Evolutionary conservation across 2,329 filamentous ascomycete species (phyloP), one percentile per base, ranked within the genome.

Genomic region (Daldinia sp.): DNA sequence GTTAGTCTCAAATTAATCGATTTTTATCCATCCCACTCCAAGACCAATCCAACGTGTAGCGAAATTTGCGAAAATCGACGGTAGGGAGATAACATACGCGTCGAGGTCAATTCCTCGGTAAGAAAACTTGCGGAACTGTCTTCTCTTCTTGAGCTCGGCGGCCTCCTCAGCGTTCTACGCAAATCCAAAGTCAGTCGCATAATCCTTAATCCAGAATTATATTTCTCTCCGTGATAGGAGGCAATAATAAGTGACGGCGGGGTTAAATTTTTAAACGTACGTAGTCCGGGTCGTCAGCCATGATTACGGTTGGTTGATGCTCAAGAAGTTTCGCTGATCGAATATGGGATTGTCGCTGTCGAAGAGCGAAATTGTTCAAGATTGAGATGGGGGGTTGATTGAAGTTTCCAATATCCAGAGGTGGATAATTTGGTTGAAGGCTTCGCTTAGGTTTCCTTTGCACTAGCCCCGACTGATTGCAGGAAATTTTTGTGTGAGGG

Each of bases 31-130:
- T 61, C 25, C 23, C 30, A 17, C 9, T 10, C 21, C n/a, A 50
- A n/a, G 15, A 41, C 10, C 15, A 27, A 62, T 34, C 9, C 6
- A 5, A n/a, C n/a, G n/a, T n/a, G n/a, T n/a, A n/a, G 15, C 15
- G 47, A 8, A 32, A 37, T 58, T 30, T 6, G 49, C 17, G 51
- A 19, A 19, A 39, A 27, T 11, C 32, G 15, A 27, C 15, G 45
- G 7, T 59, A 25, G 52, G 47, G 45, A 23, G 32, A 29, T 47
- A 48, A 64, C 93, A 79, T 94, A 97, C 94, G 97, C 92, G 83
- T 99, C 95, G 82, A 99, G 94, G 84, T 99, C 95, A 83, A 99
- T 92, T 80, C 95, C 95, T 81, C 95, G 92, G 92, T 97, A 99
- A 76, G 94, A 95, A 82, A 98, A 99, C 91, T 98, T 99, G 87